Evolutionary conservation across 2,329 filamentous ascomycete species (phyloP).

Genomic region (Aspergillus fischeri): DNA sequence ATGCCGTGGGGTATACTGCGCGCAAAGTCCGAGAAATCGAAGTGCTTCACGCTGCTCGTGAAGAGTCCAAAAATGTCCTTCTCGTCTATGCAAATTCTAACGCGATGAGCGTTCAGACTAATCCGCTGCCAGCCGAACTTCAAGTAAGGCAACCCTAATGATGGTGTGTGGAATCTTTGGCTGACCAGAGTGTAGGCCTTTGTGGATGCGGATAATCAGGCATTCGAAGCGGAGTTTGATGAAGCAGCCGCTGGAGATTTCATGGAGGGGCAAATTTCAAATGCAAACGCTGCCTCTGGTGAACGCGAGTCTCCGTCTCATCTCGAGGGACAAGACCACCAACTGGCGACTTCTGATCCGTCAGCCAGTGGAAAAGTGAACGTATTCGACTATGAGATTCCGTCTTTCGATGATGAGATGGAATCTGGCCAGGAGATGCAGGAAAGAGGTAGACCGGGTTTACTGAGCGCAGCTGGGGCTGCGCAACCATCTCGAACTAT

Average conservation of each 20-base stretch:
- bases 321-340: slow-evolving; percentile 1
- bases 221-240: slow-evolving; percentile 35
- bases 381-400: slow-evolving; percentile 37
- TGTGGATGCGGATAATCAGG: slow-evolving; percentile 47
- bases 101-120: slow-evolving; percentile 34
- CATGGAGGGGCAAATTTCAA: slow-evolving; percentile 1
- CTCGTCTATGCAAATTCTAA: slow-evolving; percentile 58
- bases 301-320: background rate
- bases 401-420: slow-evolving; percentile 32
- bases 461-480: slow-evolving; percentile 16
- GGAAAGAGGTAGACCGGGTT: slow-evolving; percentile 26
- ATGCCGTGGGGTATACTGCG: slow-evolving; percentile 38
- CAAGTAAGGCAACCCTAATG: slow-evolving; percentile 27
- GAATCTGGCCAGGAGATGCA: slow-evolving; percentile 36
- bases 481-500: slow-evolving; percentile 6
- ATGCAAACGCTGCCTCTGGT: background rate
- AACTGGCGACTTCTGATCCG: background rate
- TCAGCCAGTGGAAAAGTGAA: slow-evolving; percentile 24
- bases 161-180: background rate
- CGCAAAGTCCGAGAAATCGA: slow-evolving; percentile 47
- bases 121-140: slow-evolving; percentile 31
- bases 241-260: slow-evolving; percentile 14
- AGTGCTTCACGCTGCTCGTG: slow-evolving; percentile 51
- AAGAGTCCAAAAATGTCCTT: slow-evolving; percentile 50
- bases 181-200: slow-evolving; percentile 36